Conservation (phyloP, 345 rosid genomes). For the Aegle marmelos region DNA sequence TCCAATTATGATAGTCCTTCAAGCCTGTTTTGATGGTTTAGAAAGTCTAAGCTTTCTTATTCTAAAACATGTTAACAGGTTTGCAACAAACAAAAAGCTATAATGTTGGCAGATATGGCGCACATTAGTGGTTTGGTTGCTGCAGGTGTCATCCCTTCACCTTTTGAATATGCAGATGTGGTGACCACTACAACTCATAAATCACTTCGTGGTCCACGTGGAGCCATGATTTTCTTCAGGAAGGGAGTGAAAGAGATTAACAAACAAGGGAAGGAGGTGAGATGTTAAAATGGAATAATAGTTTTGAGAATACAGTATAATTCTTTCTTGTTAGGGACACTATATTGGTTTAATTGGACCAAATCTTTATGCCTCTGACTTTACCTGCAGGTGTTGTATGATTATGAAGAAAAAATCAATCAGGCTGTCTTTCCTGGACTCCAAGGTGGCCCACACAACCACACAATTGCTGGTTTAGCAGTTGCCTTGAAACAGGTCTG, state of each 20-base stretch:
- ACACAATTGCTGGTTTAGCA: slow-evolving; percentile 95
- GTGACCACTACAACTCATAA: slow-evolving; percentile 99
- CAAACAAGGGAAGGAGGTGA: slow-evolving; percentile 95
- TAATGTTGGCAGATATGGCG: slow-evolving; percentile 96
- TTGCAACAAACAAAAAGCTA: slow-evolving; percentile 95
- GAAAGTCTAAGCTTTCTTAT: slow-evolving; percentile 12
- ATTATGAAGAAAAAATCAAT: slow-evolving; percentile 92
- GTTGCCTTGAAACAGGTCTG: slow-evolving; percentile 91
- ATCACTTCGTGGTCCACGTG: slow-evolving; percentile 99
- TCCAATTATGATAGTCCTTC: background rate
- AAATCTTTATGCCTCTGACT: slow-evolving; percentile 1
- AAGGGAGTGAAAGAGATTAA: slow-evolving; percentile 88
- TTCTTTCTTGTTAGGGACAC: background rate
- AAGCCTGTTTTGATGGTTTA: slow-evolving; percentile 5
- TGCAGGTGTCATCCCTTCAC: slow-evolving; percentile 94
- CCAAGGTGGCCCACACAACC: slow-evolving; percentile 99
- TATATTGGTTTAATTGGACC: background rate
- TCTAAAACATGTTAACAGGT: slow-evolving; percentile 46
- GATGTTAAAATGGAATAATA: slow-evolving; percentile 6
- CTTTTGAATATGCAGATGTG: slow-evolving; percentile 96
- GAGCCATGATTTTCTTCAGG: slow-evolving; percentile 98
- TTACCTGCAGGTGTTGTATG: slow-evolving; percentile 68
- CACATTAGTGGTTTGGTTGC: slow-evolving; percentile 98
- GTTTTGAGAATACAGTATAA: background rate
- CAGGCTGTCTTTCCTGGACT: slow-evolving; percentile 99